Percentiles rank a stretch among this genome's conserved stretches.
Conservation (phyloP, 176 grass and related monocot genomes). For the Alopecurus myosuroides region DNA sequence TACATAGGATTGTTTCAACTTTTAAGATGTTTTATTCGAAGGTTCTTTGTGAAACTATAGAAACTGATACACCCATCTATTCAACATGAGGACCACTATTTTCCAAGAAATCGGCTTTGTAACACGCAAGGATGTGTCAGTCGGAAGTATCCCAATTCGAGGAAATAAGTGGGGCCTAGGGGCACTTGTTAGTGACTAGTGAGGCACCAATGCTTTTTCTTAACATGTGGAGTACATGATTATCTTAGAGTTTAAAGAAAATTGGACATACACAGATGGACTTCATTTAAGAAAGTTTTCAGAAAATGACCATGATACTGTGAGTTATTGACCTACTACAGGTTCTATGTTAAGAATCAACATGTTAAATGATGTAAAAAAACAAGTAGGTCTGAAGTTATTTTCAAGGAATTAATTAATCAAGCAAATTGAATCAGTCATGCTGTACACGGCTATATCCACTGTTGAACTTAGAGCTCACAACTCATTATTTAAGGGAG, state of each 20-base stretch:
- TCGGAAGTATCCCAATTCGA: neutral
- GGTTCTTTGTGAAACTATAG: neutral
- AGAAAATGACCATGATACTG: neutral
- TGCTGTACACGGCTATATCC: neutral
- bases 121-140: neutral
- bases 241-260: neutral
- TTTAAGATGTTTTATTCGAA: no score
- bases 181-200: neutral
- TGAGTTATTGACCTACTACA: neutral
- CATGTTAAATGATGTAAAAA: neutral
- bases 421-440: neutral
- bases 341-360: neutral
- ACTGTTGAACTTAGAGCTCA: neutral
- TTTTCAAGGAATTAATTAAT: no score
- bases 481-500: neutral
- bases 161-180: neutral
- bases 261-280: neutral
- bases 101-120: neutral
- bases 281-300: neutral
- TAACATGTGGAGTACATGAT: conserved; percentile 6
- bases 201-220: no score
- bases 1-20: neutral
- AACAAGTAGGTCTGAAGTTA: neutral
- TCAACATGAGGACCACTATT: no score
- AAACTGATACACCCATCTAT: neutral